These are phyloP conservation scores for Nitzschia sp. DNA, from an alignment of 108 stramenopile species.

Conservation along the genomic window DNA sequence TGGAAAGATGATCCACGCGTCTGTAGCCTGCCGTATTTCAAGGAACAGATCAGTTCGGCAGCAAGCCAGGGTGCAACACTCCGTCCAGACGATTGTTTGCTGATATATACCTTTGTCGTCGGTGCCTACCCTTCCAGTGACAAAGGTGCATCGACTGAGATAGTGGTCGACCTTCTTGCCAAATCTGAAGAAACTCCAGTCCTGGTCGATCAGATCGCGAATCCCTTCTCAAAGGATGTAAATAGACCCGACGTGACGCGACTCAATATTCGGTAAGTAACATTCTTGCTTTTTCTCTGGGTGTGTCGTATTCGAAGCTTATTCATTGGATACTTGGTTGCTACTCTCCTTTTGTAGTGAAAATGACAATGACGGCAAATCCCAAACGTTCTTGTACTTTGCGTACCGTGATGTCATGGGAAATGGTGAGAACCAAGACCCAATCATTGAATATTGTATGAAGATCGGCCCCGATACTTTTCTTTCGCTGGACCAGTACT, in stretches of 20 bases:
- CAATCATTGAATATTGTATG: slow-evolving; percentile 34
- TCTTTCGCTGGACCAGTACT: slow-evolving; percentile 30
- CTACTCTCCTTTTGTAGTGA: slow-evolving; percentile 29
- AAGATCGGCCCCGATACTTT: slow-evolving; percentile 42
- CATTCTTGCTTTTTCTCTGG: neutral
- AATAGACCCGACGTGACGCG: slow-evolving; percentile 24
- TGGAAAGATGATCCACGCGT: slow-evolving; percentile 23
- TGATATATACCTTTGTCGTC: slow-evolving; percentile 50
- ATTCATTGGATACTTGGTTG: too few species aligned
- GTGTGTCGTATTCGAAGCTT: neutral
- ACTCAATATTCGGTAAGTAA: slow-evolving; percentile 33
- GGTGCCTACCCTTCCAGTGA: slow-evolving; percentile 15
- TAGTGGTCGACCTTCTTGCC: neutral
- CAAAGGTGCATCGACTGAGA: slow-evolving; percentile 23
- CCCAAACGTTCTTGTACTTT: slow-evolving; percentile 41
- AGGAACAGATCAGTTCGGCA: neutral
- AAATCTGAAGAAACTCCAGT: neutral
- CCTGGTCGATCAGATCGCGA: neutral
- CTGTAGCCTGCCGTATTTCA: slow-evolving; percentile 21
- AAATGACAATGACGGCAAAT: slow-evolving; percentile 50
- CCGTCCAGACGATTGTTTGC: slow-evolving; percentile 14
- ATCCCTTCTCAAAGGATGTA: slow-evolving; percentile 15
- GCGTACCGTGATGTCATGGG: slow-evolving; percentile 20
- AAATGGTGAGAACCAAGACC: neutral
- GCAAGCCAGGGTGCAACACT: too few species aligned